Conservation (phyloP, 1,139 yeast genomes). For the Taiozyma onychis region DNA sequence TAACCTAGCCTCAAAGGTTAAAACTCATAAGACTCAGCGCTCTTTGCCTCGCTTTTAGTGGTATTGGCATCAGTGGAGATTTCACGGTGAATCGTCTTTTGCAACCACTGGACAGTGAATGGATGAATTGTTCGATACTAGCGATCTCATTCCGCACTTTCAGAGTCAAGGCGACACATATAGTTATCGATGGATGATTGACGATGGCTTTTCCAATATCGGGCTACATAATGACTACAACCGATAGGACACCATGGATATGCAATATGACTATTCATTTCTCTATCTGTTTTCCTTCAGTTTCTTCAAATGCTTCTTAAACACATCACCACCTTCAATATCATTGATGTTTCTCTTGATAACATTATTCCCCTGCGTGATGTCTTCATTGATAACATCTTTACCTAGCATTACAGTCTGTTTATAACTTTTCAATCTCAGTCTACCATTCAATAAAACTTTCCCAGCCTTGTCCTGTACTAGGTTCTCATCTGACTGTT, state of each 20-base stretch:
- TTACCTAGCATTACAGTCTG: constrained; percentile 55
- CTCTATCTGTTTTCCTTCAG: constrained; percentile 7
- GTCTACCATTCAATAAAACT: constrained; percentile 64
- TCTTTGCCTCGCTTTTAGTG: background rate
- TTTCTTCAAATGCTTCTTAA: constrained; percentile 20
- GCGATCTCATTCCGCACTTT: too few species aligned
- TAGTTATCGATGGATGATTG: too few species aligned
- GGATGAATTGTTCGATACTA: too few species aligned
- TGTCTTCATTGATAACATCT: constrained; percentile 26
- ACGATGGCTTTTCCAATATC: background rate
- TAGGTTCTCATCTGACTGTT: constrained; percentile 47
- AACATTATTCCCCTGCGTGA: constrained; percentile 8
- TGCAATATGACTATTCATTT: background rate
- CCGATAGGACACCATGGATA: background rate
- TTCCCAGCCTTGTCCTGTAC: constrained; percentile 54
- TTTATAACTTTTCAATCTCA: constrained; percentile 64
- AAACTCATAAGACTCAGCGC: background rate
- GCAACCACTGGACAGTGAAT: too few species aligned
- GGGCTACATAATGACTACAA: background rate
- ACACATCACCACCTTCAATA: constrained; percentile 22
- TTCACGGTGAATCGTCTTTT: too few species aligned
- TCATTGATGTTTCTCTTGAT: constrained; percentile 20
- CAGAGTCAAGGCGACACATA: too few species aligned
- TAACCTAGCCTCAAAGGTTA: background rate
- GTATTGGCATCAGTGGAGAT: background rate